Base-by-base conservation (phyloP, 2,329 filamentous ascomycete genomes). In the Pyrenophora seminiperda region DNA sequence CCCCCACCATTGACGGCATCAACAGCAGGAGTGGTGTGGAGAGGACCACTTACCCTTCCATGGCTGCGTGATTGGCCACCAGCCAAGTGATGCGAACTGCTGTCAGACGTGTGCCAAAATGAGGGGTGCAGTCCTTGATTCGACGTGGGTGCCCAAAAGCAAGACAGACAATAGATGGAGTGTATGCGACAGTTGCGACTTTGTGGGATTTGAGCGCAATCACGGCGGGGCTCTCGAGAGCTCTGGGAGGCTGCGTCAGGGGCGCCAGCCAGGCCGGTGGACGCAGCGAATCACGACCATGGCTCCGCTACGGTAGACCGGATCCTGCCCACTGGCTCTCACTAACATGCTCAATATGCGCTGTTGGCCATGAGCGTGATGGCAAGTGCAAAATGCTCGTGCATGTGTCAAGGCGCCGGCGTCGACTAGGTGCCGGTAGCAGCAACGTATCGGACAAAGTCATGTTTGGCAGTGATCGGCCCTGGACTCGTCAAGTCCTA, bases 21-120 rank as follows among this genome's bases (percentile, higher is more conserved):
- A 44, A 31, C 53, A 48, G 41, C 50, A 54, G 54, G 49, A 32
- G 41, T 33, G 41, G 41, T 38, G 37, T 47, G 41, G 47, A 49
- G 50, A 31, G 29, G 47, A 49, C 49, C 48, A 70, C 68, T 61
- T 54, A 71, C 68, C 66, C 68, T 58, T 69, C 68, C 67, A 70
- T 70, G 51, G 47, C 32, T 33, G 37, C 33, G 45, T 58, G 52
- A 57, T 63, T 63, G 59, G 56, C 53, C 7, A 18, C 39, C 29
- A 24, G 36, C 46, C 47, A 36, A 47, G 36, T 5, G 36, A 52
- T 43, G 32, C 45, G 36, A 34, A 34, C 39, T 33, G 39, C n/a
- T 34, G 20, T 27, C 14, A 15, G 32, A 7, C 27, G 37, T 9
- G 20, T 19, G 39, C 20, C 14, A 17, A n/a, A 32, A 47, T 22